A percentile compares a stretch with the other conserved stretches of the same genome.
These are phyloP conservation scores for Olyra latifolia DNA, from an alignment of 176 grass and related monocot species.

Conservation along the genomic window DNA sequence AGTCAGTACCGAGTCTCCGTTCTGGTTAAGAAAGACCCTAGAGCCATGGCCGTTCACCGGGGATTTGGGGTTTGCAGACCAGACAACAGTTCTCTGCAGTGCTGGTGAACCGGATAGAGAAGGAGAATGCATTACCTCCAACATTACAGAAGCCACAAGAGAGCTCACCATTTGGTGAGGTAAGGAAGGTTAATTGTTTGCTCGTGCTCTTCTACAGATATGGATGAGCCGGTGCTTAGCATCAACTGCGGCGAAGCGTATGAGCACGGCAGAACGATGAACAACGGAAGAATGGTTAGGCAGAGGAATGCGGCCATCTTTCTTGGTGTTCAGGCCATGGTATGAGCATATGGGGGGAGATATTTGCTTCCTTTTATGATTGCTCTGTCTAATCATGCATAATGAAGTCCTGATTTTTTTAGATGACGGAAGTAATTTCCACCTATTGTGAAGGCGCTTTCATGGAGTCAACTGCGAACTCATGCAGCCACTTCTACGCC, in stretches of 20 bases:
- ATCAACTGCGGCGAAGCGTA: conserved; percentile 15
- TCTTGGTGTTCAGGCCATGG: background rate
- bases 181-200: conserved; percentile 48
- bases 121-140: conserved; percentile 61
- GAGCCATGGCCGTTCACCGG: conserved; percentile 65
- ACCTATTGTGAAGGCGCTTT: conserved; percentile 6
- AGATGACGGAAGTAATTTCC: background rate
- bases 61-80: conserved; percentile 65
- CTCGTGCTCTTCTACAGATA: conserved; percentile 38
- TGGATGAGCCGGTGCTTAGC: conserved; percentile 34
- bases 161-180: conserved; percentile 45
- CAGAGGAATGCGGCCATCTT: conserved; percentile 32
- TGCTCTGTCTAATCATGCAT: background rate
- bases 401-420: no score
- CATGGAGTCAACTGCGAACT: background rate
- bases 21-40: conserved; percentile 25
- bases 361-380: conserved; percentile 16
- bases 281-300: conserved; percentile 32
- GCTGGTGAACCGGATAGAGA: conserved; percentile 67
- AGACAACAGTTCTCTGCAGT: conserved; percentile 47
- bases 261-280: conserved; percentile 28
- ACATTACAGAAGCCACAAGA: conserved; percentile 61
- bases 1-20: conserved; percentile 50
- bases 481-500: background rate
- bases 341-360: background rate